These are phyloP conservation scores for Jimgerdemannia lactiflua DNA, from an alignment of 192 early-diverging fungal species.

Conservation along the genomic window DNA sequence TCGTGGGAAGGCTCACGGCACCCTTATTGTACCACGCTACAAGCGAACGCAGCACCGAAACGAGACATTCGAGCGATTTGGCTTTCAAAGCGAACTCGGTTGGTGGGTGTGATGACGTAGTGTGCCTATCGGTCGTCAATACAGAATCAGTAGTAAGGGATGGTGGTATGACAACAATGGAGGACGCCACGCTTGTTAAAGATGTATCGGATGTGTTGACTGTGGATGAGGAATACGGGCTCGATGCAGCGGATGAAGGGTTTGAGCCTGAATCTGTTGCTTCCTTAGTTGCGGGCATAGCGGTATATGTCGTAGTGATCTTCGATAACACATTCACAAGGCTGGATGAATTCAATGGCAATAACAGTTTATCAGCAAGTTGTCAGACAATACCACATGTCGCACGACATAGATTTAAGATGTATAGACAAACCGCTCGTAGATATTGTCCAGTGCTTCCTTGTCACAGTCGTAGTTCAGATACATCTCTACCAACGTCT, in stretches of 20 bases:
- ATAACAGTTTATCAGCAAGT: background rate
- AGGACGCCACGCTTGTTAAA: slow-evolving; percentile 7
- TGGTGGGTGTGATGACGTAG: slow-evolving; percentile 6
- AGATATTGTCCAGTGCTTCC: slow-evolving; percentile 83
- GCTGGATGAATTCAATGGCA: slow-evolving; percentile 3
- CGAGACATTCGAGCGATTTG: slow-evolving; percentile 58
- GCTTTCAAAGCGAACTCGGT: slow-evolving; percentile 46
- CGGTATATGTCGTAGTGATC: slow-evolving; percentile 46
- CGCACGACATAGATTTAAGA: no score
- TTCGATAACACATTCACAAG: slow-evolving; percentile 69
- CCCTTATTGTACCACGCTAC: slow-evolving; percentile 63
- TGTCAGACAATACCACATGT: no score
- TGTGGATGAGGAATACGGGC: slow-evolving; percentile 1
- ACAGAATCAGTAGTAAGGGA: slow-evolving; percentile 39
- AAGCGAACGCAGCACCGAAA: slow-evolving; percentile 60
- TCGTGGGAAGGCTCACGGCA: slow-evolving; percentile 27
- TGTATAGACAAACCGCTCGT: slow-evolving; percentile 57
- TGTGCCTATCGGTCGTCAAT: slow-evolving; percentile 30
- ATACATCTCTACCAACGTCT: slow-evolving; percentile 86
- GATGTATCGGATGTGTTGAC: background rate
- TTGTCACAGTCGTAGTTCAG: slow-evolving; percentile 93
- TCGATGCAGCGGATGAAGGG: slow-evolving; percentile 10
- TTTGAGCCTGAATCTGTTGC: slow-evolving; percentile 6
- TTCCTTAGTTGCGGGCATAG: slow-evolving; percentile 4
- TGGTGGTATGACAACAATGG: slow-evolving; percentile 34